These are phyloP conservation scores for Erysimum cheiranthoides DNA, from an alignment of 345 rosid genomes.

Conservation along the genomic window DNA sequence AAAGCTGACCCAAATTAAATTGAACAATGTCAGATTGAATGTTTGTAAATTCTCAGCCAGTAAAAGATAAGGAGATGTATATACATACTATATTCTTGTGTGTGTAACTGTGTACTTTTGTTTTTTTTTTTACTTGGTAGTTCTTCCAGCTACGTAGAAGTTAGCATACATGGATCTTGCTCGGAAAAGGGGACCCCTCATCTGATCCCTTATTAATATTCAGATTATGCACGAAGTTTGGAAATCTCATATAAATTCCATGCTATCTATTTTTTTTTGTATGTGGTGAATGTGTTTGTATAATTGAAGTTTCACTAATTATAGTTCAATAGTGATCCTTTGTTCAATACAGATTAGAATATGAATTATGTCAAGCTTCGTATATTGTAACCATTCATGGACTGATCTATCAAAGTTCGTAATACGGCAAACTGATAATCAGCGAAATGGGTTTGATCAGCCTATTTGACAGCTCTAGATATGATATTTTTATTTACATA, in stretches of 20 bases:
- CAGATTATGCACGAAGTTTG: conserved; percentile 2
- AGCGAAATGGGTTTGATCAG: too few species aligned
- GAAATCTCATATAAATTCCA: background rate
- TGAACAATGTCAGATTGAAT: conserved; percentile 46
- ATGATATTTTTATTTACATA: too few species aligned
- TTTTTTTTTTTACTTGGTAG: conserved; percentile 30
- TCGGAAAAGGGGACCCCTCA: background rate
- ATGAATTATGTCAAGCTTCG: too few species aligned
- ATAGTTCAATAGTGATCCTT: background rate
- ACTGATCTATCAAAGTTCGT: too few species aligned
- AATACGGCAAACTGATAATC: too few species aligned
- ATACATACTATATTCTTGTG: conserved; percentile 17
- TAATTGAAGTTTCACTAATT: background rate
- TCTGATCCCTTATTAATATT: background rate
- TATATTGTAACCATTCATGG: too few species aligned
- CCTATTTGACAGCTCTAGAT: too few species aligned
- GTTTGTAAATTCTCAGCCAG: conserved; percentile 40
- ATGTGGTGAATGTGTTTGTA: background rate
- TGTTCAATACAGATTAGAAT: too few species aligned
- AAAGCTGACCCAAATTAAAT: conserved; percentile 37
- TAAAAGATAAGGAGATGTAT: conserved; percentile 9
- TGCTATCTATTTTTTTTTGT: too few species aligned
- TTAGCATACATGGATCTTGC: conserved; percentile 11
- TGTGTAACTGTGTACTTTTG: background rate
- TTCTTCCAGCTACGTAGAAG: conserved; percentile 13